Evolutionary conservation across 148 eudicot species (phyloP).

Genomic region (Rhododendron simsii): DNA sequence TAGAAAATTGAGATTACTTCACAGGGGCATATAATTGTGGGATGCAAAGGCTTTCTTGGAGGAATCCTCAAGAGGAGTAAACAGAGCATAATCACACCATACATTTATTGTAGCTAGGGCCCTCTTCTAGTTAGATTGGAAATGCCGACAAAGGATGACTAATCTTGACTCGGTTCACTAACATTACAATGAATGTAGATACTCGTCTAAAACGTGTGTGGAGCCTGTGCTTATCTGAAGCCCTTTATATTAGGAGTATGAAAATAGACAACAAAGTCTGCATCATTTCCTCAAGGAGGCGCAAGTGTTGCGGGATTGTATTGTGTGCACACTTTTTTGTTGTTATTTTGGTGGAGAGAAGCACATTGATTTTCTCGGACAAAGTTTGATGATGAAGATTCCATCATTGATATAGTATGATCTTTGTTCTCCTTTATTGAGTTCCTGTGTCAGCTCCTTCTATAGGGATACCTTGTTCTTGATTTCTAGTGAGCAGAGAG

Average conservation of each 20-base stretch:
- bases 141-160: neutral
- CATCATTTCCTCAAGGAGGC: neutral
- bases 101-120: neutral
- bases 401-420: neutral
- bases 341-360: neutral
- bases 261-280: neutral
- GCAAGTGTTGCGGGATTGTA: neutral
- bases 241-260: neutral
- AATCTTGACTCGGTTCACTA: neutral
- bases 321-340: neutral
- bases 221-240: neutral
- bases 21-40: neutral
- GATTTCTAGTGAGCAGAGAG: neutral
- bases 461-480: neutral
- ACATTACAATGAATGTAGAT: neutral
- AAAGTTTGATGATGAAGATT: neutral
- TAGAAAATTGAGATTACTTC: neutral
- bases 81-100: neutral
- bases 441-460: neutral
- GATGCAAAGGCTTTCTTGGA: neutral
- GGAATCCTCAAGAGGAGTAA: neutral
- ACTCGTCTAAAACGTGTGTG: neutral
- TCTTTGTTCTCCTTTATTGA: neutral
- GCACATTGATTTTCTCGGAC: neutral
- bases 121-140: neutral